Evolutionary conservation across 2,329 filamentous ascomycete genomes (phyloP), one percentile per base, ranked within the genome.

Genomic region (Paramyrothecium sp.): DNA sequence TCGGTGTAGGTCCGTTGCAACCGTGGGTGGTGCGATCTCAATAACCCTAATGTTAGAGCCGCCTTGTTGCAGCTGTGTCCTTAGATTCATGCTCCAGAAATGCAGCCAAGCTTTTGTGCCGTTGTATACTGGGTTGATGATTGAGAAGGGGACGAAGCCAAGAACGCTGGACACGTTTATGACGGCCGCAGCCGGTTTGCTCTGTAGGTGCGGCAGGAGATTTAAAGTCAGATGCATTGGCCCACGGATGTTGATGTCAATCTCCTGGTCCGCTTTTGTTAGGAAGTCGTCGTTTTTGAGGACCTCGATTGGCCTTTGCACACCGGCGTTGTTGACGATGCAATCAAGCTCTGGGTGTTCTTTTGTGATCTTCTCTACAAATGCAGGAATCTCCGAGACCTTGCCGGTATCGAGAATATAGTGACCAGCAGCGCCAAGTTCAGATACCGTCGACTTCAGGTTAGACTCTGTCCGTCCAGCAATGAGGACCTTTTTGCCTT

Each of bases 51-150:
- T 69, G 1, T 71, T 73, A 0, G 73, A 74, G 4, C 67, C 69
- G 0, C 59, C 69, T 13, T 70, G 66, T 49, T 69, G 64, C 0
- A 86, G 67, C 64, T 86, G 82, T 1, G 77, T 76, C 5, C 82
- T 73, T 22, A 87, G 62, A 49, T 81, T 82, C 75, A 85, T 78
- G 23, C 71, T 79, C 75, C 78, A 85, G 66, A 79, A 85, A 63
- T 85, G 82, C 44, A 84, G 41, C 79, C 78, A 86, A 0, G 82
- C 80, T 63, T 87, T 87, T 2, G 81, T 85, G 3, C 78, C 83
- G 63, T 84, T 84, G 68, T 86, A 87, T 1, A 85, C 78, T 0
- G 81, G 83, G 61, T 84, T 86, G 60, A 84, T 76, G 56, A 84
- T 70, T 3, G 72, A 76, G 56, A 79, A 77, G 0, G 84, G 83